A percentile compares a stretch with the other conserved stretches of the same genome.
These are phyloP conservation scores for Phenoliferia sp. DNA, from an alignment of 1,284 basidiomycete genomes.

Conservation along the genomic window DNA sequence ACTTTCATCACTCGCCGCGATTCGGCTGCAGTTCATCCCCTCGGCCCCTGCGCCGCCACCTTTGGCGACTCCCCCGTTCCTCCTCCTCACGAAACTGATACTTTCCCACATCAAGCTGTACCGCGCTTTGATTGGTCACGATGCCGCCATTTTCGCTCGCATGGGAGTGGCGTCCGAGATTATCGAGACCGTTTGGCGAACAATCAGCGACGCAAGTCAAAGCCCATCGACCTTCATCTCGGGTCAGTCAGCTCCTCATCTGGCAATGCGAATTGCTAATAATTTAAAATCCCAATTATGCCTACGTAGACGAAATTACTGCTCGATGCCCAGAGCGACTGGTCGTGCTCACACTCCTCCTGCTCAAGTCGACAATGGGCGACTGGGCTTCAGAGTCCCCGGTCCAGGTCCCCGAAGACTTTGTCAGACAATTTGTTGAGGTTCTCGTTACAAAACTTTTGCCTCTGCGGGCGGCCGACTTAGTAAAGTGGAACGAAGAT, in stretches of 20 bases:
- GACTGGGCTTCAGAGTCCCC: conserved; percentile 28
- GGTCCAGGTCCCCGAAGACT: conserved; percentile 15
- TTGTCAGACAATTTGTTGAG: conserved; percentile 8
- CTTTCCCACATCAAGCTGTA: conserved; percentile 30
- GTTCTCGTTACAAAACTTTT: conserved; percentile 27
- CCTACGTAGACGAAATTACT: conserved; percentile 18
- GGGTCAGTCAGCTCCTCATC: conserved; percentile 3
- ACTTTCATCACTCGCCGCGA: conserved; percentile 16
- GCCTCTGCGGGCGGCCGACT: conserved; percentile 27
- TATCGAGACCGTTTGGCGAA: conserved; percentile 15
- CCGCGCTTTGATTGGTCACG: conserved; percentile 19
- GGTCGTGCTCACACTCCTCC: conserved; percentile 30
- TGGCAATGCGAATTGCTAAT: background rate
- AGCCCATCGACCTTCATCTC: conserved; percentile 6
- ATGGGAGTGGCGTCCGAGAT: conserved; percentile 22
- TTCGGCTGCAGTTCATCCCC: conserved; percentile 19
- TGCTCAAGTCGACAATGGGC: conserved; percentile 30
- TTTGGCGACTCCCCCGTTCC: background rate
- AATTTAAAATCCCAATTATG: background rate
- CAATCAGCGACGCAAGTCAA: conserved; percentile 18
- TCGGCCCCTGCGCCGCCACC: background rate
- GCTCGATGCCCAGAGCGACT: conserved; percentile 28
- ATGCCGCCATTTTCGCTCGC: conserved; percentile 13
- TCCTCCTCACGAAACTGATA: conserved; percentile 29
- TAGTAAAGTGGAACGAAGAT: conserved; percentile 34